Base-by-base conservation (phyloP, 768 basidiomycete genomes). In the Asterophora parasitica region DNA sequence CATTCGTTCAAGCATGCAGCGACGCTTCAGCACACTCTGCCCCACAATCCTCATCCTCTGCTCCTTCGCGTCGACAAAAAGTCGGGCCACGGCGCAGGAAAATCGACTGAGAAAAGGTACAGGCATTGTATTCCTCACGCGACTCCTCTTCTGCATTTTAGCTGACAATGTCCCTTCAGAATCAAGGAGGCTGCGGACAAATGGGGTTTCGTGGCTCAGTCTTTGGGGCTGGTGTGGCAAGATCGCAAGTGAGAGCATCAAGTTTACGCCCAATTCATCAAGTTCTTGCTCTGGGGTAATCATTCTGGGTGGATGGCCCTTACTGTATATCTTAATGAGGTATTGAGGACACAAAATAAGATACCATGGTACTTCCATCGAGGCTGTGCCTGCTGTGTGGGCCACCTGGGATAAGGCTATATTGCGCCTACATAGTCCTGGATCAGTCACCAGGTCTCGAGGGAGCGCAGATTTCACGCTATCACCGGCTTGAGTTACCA, bases 1-100 rank as follows among this genome's bases (percentile, higher is more conserved):
- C 90, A 91, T 65, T 87, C 88, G 7, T 90, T 87, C 77, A 92
- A 92, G 65, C 74, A 81, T 42, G 82, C 83, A 0, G 90, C 90
- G 12, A 80, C 81, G n/a, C 68, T 91, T 31, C 89, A 92, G 60
- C 66, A 91, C 59, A 67, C 64, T 1, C 65, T 79, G 1, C 73
- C 85, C 1, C 56, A 80, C 38, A 92, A 90, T 61, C 77, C 79
- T 0, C 66, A 88, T 57, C 90, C 89, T 4, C 69, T 92, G 10
- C 70, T 92, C 15, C 68, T 91, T 40, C 78, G 88, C 16, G 80
- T 92, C 20, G 87, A 91, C 59, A 81, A 81, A 65, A 88, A 88
- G 60, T 78, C 84, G 1, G 88, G 88, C 1, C 88, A 90, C 55
- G 89, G 88, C 2, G 82, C 82, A 2, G 89, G 90, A 6, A 90